These are phyloP conservation scores for Grosmannia huntii DNA, from an alignment of 2,329 filamentous ascomycete species.

Conservation along the genomic window DNA sequence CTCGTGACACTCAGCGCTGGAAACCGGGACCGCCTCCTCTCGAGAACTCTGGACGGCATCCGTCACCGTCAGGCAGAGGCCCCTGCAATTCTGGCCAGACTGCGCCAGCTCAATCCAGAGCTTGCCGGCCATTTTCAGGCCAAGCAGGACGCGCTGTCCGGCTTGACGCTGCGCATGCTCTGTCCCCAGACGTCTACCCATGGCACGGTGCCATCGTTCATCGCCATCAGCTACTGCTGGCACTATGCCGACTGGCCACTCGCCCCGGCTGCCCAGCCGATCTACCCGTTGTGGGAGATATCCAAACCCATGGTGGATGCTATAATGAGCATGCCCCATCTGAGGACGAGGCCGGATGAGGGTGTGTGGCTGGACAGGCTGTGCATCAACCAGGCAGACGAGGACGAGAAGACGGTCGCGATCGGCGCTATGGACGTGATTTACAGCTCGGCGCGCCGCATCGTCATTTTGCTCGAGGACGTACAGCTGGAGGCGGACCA, in stretches of 20 bases:
- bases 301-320: slow-evolving; percentile 14
- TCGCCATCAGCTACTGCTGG: slow-evolving; percentile 17
- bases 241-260: slow-evolving; percentile 12
- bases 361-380: slow-evolving; percentile 21
- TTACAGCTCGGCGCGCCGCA: slow-evolving; percentile 14
- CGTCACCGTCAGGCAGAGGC: slow-evolving; percentile 1
- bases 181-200: not conserved
- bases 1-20: not conserved
- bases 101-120: slow-evolving; percentile 10
- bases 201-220: slow-evolving; percentile 7
- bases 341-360: slow-evolving; percentile 5
- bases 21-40: not conserved
- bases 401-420: slow-evolving; percentile 17
- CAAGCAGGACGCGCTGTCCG: slow-evolving; percentile 9
- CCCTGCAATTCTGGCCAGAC: slow-evolving; percentile 7
- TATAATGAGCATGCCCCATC: slow-evolving; percentile 5
- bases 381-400: slow-evolving; percentile 18
- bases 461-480: slow-evolving; percentile 15
- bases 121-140: slow-evolving; percentile 7
- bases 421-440: slow-evolving; percentile 18
- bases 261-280: slow-evolving; percentile 7
- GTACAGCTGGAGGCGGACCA: slow-evolving; percentile 11
- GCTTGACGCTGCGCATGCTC: slow-evolving; percentile 12
- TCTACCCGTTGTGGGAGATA: slow-evolving; percentile 11
- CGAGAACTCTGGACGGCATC: not conserved